These are phyloP conservation scores for Eucalyptus fibrosa DNA, from an alignment of 345 rosid genomes.

Conservation along the genomic window DNA sequence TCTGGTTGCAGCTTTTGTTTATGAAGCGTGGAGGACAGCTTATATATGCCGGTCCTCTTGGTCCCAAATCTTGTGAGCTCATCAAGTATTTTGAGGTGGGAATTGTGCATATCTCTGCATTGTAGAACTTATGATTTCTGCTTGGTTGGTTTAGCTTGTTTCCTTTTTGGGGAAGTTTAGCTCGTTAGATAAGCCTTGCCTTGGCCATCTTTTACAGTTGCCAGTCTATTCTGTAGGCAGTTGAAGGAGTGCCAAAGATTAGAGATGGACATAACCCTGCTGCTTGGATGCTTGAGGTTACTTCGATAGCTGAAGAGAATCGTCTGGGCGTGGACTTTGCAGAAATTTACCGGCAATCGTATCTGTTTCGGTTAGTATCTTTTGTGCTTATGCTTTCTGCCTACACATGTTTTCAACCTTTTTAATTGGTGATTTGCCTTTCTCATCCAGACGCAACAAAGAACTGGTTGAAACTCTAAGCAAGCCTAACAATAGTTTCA, in stretches of 20 bases:
- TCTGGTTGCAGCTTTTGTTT: conserved; percentile 66
- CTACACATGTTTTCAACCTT: neutral
- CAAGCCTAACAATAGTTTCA: conserved; percentile 53
- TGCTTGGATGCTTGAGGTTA: conserved; percentile 98
- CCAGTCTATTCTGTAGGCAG: conserved; percentile 28
- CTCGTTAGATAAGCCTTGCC: neutral
- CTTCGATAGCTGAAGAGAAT: conserved; percentile 61
- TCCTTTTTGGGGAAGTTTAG: neutral
- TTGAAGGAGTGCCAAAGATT: conserved; percentile 83
- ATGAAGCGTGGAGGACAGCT: conserved; percentile 99
- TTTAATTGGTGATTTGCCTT: neutral
- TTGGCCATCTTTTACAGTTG: neutral
- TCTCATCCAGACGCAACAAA: conserved; percentile 42
- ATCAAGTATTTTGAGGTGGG: conserved; percentile 77
- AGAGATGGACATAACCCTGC: conserved; percentile 83
- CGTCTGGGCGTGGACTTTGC: conserved; percentile 81
- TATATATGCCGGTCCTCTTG: conserved; percentile 96
- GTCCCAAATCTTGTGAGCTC: conserved; percentile 72
- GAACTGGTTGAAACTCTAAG: conserved; percentile 65
- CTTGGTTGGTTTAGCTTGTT: neutral
- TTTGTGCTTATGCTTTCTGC: neutral
- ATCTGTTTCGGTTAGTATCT: conserved; percentile 53
- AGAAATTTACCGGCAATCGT: conserved; percentile 66
- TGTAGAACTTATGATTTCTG: neutral
- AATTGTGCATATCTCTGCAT: neutral